Evolutionary conservation across 78 protist species (phyloP), one percentile per base, ranked within the genome.

Genomic region (Speleostelium caveatum): DNA sequence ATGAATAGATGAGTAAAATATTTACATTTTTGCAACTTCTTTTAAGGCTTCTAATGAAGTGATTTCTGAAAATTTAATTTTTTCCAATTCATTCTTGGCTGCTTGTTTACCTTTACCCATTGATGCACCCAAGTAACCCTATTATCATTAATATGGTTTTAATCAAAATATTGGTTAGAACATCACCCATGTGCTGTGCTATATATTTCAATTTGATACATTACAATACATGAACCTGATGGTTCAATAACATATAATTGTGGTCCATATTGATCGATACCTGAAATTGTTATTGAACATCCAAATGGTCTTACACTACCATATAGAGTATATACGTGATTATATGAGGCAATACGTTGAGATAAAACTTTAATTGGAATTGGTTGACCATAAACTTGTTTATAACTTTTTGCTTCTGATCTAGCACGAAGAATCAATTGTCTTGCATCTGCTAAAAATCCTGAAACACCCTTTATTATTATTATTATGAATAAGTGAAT

Each of bases 281-380:
- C 87, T 10, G 95, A 99, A 51, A 99, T 33, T 17, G 98, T 68
- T 24, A 89, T 93, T 7, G 98, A 33, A 36, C 92, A 45, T 30
- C 99, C 99, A 65, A 97, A 98, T n/a, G 99, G 99, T 24, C 99
- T 95, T 53, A 95, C 76, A 60, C 55, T 75, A 63, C 95, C 75
- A 86, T 97, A 95, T 21, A 97, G 36, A 24, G 99, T 98, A 71
- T 95, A 71, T 4, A 51, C 73, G 19, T 97, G 98, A 63, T 67
- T 38, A 36, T 36, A 91, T 86, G 86, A 38, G 24, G 89, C 83
- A 69, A 90, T 56, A 36, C 91, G 42, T 59, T 79, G 86, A 28
- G 83, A 58, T 59, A 90, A 51, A 36, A 90, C 79, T 42, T 80
- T 68, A 51, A 77, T 92, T 24, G 99, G 98, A 61, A 98, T 97